Evolutionary conservation across 192 early-diverging fungal species (phyloP).

Genomic region (Geosiphon pyriformis): DNA sequence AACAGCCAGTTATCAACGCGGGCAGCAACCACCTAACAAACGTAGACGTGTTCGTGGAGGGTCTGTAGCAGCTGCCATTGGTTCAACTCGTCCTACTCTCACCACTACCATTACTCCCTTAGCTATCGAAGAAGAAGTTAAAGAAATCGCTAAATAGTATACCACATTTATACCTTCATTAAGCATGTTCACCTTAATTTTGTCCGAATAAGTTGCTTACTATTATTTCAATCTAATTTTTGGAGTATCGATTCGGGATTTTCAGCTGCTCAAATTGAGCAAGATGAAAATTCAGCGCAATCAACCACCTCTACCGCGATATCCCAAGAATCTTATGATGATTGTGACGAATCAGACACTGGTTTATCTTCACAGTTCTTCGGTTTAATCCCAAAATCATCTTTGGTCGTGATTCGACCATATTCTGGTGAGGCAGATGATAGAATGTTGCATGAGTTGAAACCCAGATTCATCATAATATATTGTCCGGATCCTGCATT

Average conservation of each 20-base stretch:
- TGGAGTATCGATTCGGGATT: not conserved
- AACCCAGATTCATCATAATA: slow-evolving; percentile 82
- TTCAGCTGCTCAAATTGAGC: slow-evolving; percentile 9
- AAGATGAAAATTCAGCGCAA: not conserved
- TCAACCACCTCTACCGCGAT: not conserved
- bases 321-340: slow-evolving; percentile 7
- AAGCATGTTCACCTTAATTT: too few relatives aligned
- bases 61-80: slow-evolving; percentile 17
- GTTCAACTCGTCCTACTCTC: slow-evolving; percentile 13
- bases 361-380: slow-evolving; percentile 40
- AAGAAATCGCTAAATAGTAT: slow-evolving; percentile 42
- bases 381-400: slow-evolving; percentile 39
- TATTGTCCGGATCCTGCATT: slow-evolving; percentile 87
- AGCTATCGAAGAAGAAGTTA: slow-evolving; percentile 32
- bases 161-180: not conserved
- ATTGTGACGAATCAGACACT: slow-evolving; percentile 42
- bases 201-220: too few relatives aligned
- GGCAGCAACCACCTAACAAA: slow-evolving; percentile 40
- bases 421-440: slow-evolving; percentile 61
- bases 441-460: slow-evolving; percentile 56
- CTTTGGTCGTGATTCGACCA: slow-evolving; percentile 49
- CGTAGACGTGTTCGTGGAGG: slow-evolving; percentile 40
- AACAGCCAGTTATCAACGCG: slow-evolving; percentile 14
- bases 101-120: not conserved
- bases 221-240: not conserved